Evolutionary conservation across 176 grass and related monocot species (phyloP), one percentile per base, ranked within the genome.

Genomic region (Lolium perenne): DNA sequence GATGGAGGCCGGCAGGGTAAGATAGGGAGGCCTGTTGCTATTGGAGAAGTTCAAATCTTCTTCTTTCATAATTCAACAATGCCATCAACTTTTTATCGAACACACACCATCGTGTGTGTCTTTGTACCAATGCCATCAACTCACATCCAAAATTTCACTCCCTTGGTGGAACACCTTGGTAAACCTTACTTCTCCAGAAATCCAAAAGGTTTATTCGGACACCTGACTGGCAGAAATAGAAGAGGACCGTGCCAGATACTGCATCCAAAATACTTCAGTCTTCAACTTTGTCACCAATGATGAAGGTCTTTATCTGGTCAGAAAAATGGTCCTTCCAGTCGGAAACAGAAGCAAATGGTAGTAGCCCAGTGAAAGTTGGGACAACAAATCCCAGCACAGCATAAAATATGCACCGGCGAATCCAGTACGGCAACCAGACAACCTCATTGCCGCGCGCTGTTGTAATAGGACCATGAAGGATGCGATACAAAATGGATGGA

Each of bases 341-440:
- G 73, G 23, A 77, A 56, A 94, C 9, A 41, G 92, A 91, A 76
- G 94, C 97, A 87, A 99, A 99, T 11, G 97, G 94, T 23, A 99
- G 76, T n/a, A 99, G 87, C 46, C 97, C 97, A 55, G 83, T 86
- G 6, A 83, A 92, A 40, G 78, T 60, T 7, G 97, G 97, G 53
- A 96, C 76, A 78, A 99, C 48, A 76, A 93, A 55, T 74, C 93
- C 83, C 82, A 94, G 76, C 47, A 86, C 26, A 82, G 78, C 20
- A 83, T 93, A 99, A 88, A 99, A 93, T 63, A 82, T 25, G 67
- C 80, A 96, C 25, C 97, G 85, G 49, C 88, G 79, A 73, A 94
- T 61, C 92, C 94, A 88, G 80, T 94, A 99, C 0, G 86, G 86
- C 9, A 90, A 79, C 87, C 62, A 64, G 66, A 68, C 56, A 57